Evolutionary conservation across 805 yeast species (phyloP), one percentile per base, ranked within the genome.

Genomic region (Kazachstania psychrophila): DNA sequence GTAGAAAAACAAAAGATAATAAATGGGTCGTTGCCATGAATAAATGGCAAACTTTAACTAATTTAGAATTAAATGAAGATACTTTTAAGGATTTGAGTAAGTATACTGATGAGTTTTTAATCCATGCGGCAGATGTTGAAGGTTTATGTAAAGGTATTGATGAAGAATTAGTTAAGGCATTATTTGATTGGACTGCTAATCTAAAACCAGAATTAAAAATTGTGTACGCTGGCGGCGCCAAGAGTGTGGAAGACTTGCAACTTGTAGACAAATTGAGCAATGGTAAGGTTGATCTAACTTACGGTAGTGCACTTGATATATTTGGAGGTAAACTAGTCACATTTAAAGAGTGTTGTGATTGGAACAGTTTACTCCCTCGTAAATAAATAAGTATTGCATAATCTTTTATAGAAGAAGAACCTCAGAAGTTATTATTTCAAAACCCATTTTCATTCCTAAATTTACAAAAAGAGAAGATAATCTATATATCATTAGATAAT

Each of bases 101-200:
- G 33, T 84, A 79, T 60, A 85, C 96, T 50, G 72, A 75, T 45
- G 98, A 92, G 61, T 84, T 89, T 52, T 64, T 92, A 37, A 79
- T 92, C 13, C 99, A 92, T 62, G 98, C 98, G 3, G 99, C 98
- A 0, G 98, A 92, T 60, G 97, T 92, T 3, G 99, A 92, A 61
- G 99, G 99, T 0, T 67, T 92, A 13, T 92, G 98, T 57, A 72
- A 75, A 28, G 99, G 99, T 1, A 83, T 92, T 23, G 99, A 92
- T 52, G 77, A 78, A 52, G 72, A 76, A 13, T 65, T 92, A 29
- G 96, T 92, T 5, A 39, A 41, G 19, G 70, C 70, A 38, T 64
- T 92, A 28, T 86, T 86, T 16, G 75, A 79, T 46, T 92, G 97
- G 97, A 70, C 76, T 18, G 38, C 41, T 14, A 31, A 46, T 28